Conservation (phyloP, 768 basidiomycete genomes). For the Lanmaoa rubissima region DNA sequence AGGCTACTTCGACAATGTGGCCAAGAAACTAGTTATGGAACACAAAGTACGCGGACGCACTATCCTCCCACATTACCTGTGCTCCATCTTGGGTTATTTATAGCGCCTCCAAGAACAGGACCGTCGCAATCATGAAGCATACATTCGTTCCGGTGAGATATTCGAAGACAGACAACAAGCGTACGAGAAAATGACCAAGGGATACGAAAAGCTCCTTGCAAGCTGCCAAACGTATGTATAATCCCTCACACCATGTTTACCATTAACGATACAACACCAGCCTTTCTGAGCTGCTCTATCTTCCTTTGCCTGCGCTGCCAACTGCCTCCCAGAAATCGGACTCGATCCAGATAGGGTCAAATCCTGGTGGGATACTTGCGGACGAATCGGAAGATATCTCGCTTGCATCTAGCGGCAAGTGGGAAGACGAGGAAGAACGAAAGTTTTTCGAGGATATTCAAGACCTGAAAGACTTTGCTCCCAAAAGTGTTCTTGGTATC, state of each 20-base stretch:
- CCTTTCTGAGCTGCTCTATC: conserved; percentile 86
- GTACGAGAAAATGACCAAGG: conserved; percentile 97
- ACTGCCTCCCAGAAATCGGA: conserved; percentile 77
- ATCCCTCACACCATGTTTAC: background rate
- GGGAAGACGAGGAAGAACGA: conserved; percentile 97
- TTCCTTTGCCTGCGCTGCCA: conserved; percentile 81
- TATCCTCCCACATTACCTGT: background rate
- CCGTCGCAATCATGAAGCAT: conserved; percentile 95
- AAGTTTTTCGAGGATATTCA: conserved; percentile 91
- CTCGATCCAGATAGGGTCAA: conserved; percentile 74
- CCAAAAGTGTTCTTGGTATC: conserved; percentile 81
- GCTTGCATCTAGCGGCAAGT: conserved; percentile 69
- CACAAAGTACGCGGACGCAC: conserved; percentile 63
- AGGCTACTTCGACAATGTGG: conserved; percentile 87
- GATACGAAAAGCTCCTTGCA: conserved; percentile 86
- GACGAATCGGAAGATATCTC: conserved; percentile 59
- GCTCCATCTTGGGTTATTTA: background rate
- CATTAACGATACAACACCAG: conserved; percentile 38
- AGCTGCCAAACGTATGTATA: conserved; percentile 79
- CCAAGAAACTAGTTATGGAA: conserved; percentile 88
- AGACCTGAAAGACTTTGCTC: conserved; percentile 90
- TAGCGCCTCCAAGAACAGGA: conserved; percentile 97
- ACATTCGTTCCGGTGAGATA: conserved; percentile 98
- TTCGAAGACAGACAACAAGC: conserved; percentile 99
- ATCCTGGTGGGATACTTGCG: conserved; percentile 38